A percentile compares a stretch with the other conserved stretches of the same genome.
phyloP scores from a whole-genome alignment of 768 basidiomycete genomes.

The Hypsizygus marmoreus region DNA sequence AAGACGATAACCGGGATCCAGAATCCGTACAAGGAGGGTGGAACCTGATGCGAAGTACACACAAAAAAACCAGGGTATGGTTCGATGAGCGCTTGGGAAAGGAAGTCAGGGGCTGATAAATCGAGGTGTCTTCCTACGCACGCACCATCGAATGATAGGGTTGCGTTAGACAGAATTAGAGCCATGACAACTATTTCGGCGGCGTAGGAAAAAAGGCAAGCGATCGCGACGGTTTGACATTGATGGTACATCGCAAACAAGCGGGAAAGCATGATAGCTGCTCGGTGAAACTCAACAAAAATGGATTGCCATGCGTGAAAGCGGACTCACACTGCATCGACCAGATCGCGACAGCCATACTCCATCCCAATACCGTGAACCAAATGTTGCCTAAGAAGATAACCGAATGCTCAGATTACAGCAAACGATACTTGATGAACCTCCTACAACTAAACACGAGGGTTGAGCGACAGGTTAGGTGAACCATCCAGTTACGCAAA shows the following conservation, averaged over 20 bases:
- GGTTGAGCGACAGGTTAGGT: not conserved
- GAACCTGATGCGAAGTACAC: conserved; percentile 19
- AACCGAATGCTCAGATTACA: conserved; percentile 1
- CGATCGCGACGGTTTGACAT: conserved; percentile 12
- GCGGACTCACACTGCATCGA: conserved; percentile 27
- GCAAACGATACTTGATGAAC: not conserved
- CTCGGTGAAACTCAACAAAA: not conserved
- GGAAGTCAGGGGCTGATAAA: not conserved
- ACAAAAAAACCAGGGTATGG: conserved; percentile 12
- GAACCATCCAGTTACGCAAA: too few relatives aligned
- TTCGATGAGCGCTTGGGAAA: conserved; percentile 11
- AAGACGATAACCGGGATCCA: conserved; percentile 27
- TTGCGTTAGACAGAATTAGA: conserved; percentile 15
- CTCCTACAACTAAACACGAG: not conserved
- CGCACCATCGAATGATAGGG: conserved; percentile 16
- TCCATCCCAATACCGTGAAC: conserved; percentile 22
- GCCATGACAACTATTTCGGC: conserved; percentile 19
- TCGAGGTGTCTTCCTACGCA: not conserved
- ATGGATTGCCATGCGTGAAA: not conserved
- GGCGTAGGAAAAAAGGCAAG: conserved; percentile 14
- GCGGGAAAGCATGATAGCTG: conserved; percentile 27
- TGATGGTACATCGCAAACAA: conserved; percentile 25
- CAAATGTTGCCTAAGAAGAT: conserved; percentile 24
- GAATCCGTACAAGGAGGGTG: conserved; percentile 19
- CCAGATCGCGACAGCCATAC: conserved; percentile 24